A percentile compares a stretch with the other conserved stretches of the same genome.
phyloP scores from a whole-genome alignment of 108 stramenopile genomes.

The Nitzschia putrida region DNA sequence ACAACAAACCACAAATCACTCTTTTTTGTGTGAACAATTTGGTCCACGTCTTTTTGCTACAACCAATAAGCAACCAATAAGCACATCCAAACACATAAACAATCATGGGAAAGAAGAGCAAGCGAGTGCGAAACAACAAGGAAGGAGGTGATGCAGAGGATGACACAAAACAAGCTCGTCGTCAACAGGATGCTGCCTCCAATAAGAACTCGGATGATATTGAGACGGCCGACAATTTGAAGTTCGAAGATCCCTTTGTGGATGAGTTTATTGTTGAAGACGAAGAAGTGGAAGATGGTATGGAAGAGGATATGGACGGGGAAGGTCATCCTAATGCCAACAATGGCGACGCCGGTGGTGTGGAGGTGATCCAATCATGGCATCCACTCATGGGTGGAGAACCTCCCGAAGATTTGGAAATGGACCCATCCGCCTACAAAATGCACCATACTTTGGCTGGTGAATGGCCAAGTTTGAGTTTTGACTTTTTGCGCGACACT shows the following conservation, averaged over 20 bases:
- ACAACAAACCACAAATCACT: not conserved
- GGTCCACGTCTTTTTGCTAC: too few relatives aligned
- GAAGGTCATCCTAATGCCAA: conserved; percentile 3
- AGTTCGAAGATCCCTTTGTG: conserved; percentile 80
- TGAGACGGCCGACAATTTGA: conserved; percentile 68
- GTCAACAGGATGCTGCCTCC: conserved; percentile 1
- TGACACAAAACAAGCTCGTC: conserved; percentile 13
- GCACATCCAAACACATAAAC: not conserved
- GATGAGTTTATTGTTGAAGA: conserved; percentile 77
- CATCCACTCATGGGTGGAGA: conserved; percentile 45
- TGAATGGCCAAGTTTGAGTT: conserved; percentile 94
- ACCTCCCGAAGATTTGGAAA: conserved; percentile 62
- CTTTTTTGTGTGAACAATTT: too few relatives aligned
- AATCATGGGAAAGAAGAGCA: conserved; percentile 16
- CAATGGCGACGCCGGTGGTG: not conserved
- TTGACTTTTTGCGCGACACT: conserved; percentile 89
- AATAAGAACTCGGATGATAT: conserved; percentile 24
- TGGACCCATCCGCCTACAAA: conserved; percentile 94
- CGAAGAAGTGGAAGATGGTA: conserved; percentile 28
- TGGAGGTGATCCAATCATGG: conserved; percentile 52
- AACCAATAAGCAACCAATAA: not conserved
- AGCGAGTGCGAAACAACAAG: conserved; percentile 7
- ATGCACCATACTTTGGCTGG: conserved; percentile 93
- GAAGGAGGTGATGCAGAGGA: not conserved
- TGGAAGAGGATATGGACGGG: not conserved